Conservation (phyloP, 2,329 filamentous ascomycete genomes). For the Colletotrichum cuscutae region DNA sequence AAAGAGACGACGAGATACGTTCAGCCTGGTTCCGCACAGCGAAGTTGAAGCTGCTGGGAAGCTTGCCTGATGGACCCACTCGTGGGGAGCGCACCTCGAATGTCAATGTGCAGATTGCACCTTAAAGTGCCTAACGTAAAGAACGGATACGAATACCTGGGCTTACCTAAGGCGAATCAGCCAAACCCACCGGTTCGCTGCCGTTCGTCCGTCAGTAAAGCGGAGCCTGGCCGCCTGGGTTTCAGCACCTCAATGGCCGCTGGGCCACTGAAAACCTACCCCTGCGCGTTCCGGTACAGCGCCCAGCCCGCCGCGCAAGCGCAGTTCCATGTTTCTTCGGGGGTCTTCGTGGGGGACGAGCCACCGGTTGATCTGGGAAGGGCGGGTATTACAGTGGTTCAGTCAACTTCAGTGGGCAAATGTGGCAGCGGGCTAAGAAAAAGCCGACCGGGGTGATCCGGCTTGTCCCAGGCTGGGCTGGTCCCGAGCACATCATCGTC, state of each 20-base stretch:
- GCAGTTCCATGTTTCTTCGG: neutral
- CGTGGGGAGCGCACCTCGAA: too few relatives aligned
- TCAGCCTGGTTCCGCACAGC: neutral
- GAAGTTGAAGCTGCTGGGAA: neutral
- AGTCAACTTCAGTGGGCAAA: neutral
- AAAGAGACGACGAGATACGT: neutral
- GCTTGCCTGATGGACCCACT: neutral
- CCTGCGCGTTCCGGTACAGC: conserved; percentile 19
- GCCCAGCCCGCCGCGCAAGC: conserved; percentile 23
- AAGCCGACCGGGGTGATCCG: conserved; percentile 21
- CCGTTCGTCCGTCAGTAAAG: conserved; percentile 5
- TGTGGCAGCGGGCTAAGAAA: neutral
- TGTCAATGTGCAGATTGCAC: neutral
- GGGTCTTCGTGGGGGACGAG: neutral
- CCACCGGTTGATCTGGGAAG: neutral
- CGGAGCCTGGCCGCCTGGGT: conserved; percentile 16
- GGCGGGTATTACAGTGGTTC: neutral
- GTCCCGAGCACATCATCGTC: conserved; percentile 32
- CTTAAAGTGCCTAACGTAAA: neutral
- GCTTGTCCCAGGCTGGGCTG: conserved; percentile 31
- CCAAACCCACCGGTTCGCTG: neutral
- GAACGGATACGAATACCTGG: neutral
- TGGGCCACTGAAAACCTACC: conserved; percentile 22
- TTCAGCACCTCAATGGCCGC: conserved; percentile 9
- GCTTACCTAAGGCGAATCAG: neutral